Conservation (phyloP, 805 yeast species). For the Candida xiaguanensis region DNA sequence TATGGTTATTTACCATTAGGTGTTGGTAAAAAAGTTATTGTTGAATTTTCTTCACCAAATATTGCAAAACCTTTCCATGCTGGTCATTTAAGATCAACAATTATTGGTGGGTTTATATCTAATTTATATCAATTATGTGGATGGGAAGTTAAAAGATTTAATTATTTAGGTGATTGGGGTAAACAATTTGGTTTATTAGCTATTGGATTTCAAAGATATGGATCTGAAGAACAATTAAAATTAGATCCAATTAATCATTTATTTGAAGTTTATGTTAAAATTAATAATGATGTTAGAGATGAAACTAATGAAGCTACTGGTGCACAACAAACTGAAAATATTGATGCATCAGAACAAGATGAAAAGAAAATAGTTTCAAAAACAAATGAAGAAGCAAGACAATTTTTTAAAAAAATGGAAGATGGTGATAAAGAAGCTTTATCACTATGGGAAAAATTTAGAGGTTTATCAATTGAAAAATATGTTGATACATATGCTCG, state of each 20-base stretch:
- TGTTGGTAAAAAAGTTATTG: conserved; percentile 60
- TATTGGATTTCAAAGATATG: conserved; percentile 85
- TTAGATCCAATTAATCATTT: conserved; percentile 89
- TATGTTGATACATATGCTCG: conserved; percentile 88
- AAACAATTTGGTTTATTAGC: conserved; percentile 97
- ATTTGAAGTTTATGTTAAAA: conserved; percentile 86
- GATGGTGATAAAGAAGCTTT: conserved; percentile 84
- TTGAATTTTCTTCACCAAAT: conserved; percentile 96
- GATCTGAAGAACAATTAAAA: conserved; percentile 66
- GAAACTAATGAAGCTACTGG: conserved; percentile 49
- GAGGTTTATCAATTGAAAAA: conserved; percentile 84
- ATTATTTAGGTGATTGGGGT: conserved; percentile 99
- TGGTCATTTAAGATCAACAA: conserved; percentile 96
- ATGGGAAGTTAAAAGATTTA: conserved; percentile 88
- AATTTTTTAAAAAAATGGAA: conserved; percentile 87
- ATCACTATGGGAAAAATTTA: conserved; percentile 77
- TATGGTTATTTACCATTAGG: conserved; percentile 81
- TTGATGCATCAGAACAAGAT: conserved; percentile 8
- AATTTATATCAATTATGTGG: conserved; percentile 89
- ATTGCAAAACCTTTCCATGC: conserved; percentile 99
- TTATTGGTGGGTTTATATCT: conserved; percentile 92
- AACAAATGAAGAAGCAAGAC: conserved; percentile 82
- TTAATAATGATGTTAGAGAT: conserved; percentile 70
- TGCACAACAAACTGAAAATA: conserved; percentile 8
- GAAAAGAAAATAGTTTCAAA: conserved; percentile 13